Evolutionary conservation across 805 yeast genomes (phyloP), one percentile per base, ranked within the genome.

Genomic region (Sugiyamaella lignohabitans): DNA sequence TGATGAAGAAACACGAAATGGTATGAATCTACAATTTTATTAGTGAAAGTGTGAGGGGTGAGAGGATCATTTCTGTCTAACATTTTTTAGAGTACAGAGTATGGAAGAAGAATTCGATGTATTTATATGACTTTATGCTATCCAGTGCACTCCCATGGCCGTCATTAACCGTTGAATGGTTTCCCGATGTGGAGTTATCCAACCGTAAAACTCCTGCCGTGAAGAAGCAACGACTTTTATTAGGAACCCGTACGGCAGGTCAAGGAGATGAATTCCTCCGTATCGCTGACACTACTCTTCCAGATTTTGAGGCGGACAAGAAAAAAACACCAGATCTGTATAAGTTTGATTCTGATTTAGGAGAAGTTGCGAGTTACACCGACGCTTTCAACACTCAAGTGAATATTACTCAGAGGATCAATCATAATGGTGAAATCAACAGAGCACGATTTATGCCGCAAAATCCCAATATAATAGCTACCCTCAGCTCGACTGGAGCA

Each of bases 381-480:
- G 48, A 56, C 10, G 51, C 55, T 10, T 53, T 54, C 55, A 70
- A 50, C 45, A 68, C 64, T 11, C 65, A 72, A 44, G 60, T 75
- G 17, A 61, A 62, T 37, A 61, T 72, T 27, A 51, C 71, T 3
- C 94, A 85, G 63, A 73, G 74, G 39, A 79, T 85, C n/a, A 71
- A 75, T 29, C 87, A 80, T 54, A 62, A 67, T 1, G 88, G 86
- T 1, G 93, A 83, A 53, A 81, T 88, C 47, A 86, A 87, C 59
- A 75, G 77, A 51, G 80, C 84, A 0, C 71, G 82, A 32, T 78
- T 76, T 57, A 77, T 85, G 80, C 95, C 96, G 0, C 91, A 84
- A 54, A 89, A 89, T 57, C 93, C 93, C 1, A 93, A 88, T 58
- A 59, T 89, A 3, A 71, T 89, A 3, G 87, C 89, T 1, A 75